Conservation (phyloP, 176 grass and related monocot species). For the Eleusine coracana region DNA sequence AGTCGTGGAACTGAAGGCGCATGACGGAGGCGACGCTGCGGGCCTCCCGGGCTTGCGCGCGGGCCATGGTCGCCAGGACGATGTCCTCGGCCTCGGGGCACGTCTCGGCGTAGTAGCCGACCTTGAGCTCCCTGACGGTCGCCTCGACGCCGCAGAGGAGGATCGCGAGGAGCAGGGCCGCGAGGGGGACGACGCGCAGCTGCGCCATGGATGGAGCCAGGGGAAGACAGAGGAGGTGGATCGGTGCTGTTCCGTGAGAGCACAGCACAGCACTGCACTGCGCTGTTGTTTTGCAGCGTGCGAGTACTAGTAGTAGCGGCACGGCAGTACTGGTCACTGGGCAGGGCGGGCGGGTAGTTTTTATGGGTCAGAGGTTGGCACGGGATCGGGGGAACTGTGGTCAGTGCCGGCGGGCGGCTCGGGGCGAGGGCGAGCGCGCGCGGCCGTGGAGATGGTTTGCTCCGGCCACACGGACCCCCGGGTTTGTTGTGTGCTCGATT, state of each 20-base stretch:
- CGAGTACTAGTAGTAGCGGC: not conserved
- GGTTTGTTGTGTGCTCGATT: not conserved
- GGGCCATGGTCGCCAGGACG: constrained; percentile 63
- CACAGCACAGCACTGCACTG: not conserved
- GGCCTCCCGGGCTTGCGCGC: constrained; percentile 59
- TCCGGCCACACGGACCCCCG: not conserved
- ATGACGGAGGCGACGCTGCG: constrained; percentile 92
- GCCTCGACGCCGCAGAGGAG: constrained; percentile 9
- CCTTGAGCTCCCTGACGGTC: constrained; percentile 44
- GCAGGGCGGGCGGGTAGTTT: not conserved
- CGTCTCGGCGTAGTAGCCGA: constrained; percentile 80
- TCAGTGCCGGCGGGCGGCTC: not conserved
- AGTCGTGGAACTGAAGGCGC: constrained; percentile 98
- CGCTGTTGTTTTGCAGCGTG: not conserved
- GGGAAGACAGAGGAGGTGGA: not conserved
- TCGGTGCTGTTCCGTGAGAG: not conserved
- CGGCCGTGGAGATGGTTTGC: not conserved
- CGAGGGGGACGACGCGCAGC: not conserved
- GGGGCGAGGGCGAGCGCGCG: not conserved
- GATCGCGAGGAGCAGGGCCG: not conserved
- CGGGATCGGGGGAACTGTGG: not conserved
- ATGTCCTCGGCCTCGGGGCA: constrained; percentile 75
- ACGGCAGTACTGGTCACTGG: not conserved
- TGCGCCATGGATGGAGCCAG: constrained; percentile 35
- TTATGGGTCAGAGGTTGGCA: not conserved